Base-by-base conservation (phyloP, 306 rosid species). In the Vigna reflexopilosa region DNA sequence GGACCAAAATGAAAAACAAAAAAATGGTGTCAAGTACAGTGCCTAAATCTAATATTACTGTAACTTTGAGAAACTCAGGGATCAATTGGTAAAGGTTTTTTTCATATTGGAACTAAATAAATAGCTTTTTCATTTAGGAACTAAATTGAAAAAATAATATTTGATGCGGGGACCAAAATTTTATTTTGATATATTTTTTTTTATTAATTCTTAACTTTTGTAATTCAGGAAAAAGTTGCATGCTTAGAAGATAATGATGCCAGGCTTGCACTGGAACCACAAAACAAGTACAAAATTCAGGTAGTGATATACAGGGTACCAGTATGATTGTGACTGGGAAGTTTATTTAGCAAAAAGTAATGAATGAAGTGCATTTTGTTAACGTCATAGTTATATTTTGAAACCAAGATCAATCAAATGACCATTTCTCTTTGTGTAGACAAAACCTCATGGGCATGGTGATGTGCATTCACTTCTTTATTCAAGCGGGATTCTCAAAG, bases 371-470 rank as follows among this genome's bases (percentile, higher is more conserved):
- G 75, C 7, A 0, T 44, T 61, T 13, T n/a, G 26, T 51, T 47
- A 72, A 19, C 74, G 6, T 51, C 36, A 13, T 30, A 30, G 70
- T 20, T 64, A 20, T 16, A 77, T 48, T 66, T 69, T 82, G 48
- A 55, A 19, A 19, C 58, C 19, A 51, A 76, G 28, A 80, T 55
- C 42, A n/a, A 69, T 40, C 38, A 48, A 80, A 66, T 77, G 70
- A 87, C 75, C 70, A 7, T 79, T 73, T 84, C 78, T 66, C 15
- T 85, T 76, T 82, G 72, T 70, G 59, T 68, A 96, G 99, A 96
- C 99, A 80, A 96, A 96, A 86, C 99, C 99, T 83, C 99, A 93
- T 67, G 99, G 99, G 49, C 98, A 96, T 75, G 99, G 99, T 24
- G 99, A 96, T 77, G 99, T 93, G 77, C 99, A 96, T 69, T 70